These are phyloP conservation scores for Ephemerocybe angulata DNA, from an alignment of 768 basidiomycete species.

Conservation along the genomic window DNA sequence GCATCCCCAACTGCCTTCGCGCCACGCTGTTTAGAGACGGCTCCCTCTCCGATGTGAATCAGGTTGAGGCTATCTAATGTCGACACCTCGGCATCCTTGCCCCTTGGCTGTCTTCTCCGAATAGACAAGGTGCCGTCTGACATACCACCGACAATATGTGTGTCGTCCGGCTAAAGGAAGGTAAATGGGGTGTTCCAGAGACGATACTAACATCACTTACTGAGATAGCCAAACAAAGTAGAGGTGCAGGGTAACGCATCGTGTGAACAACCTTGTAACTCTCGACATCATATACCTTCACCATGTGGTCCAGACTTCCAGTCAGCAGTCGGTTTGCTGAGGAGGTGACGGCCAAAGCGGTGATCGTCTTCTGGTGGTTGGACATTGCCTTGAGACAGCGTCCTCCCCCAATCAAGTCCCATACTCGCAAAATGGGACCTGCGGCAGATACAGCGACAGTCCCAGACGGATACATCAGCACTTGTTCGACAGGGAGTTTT, in stretches of 20 bases:
- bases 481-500: slow-evolving; percentile 76
- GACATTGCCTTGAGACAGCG: slow-evolving; percentile 87
- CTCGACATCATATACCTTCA: slow-evolving; percentile 96
- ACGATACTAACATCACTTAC: slow-evolving; percentile 42
- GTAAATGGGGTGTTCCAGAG: neutral
- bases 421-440: slow-evolving; percentile 89
- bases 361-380: slow-evolving; percentile 98
- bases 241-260: slow-evolving; percentile 94
- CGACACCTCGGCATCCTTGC: slow-evolving; percentile 49
- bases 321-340: slow-evolving; percentile 77
- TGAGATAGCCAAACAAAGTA: slow-evolving; percentile 88
- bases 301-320: slow-evolving; percentile 93
- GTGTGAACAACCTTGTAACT: slow-evolving; percentile 96
- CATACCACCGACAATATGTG: slow-evolving; percentile 96
- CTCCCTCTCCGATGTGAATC: slow-evolving; percentile 40
- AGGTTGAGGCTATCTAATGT: slow-evolving; percentile 7
- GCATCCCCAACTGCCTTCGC: slow-evolving; percentile 54
- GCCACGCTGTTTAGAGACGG: slow-evolving; percentile 44
- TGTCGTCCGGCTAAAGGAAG: slow-evolving; percentile 78
- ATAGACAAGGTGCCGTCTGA: slow-evolving; percentile 98
- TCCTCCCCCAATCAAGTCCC: slow-evolving; percentile 92
- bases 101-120: slow-evolving; percentile 78
- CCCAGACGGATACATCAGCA: slow-evolving; percentile 88
- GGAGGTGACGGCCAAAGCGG: slow-evolving; percentile 78
- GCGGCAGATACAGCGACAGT: slow-evolving; percentile 82